Conservation (phyloP, 2,329 filamentous ascomycete genomes). For the Curvularia sp. region DNA sequence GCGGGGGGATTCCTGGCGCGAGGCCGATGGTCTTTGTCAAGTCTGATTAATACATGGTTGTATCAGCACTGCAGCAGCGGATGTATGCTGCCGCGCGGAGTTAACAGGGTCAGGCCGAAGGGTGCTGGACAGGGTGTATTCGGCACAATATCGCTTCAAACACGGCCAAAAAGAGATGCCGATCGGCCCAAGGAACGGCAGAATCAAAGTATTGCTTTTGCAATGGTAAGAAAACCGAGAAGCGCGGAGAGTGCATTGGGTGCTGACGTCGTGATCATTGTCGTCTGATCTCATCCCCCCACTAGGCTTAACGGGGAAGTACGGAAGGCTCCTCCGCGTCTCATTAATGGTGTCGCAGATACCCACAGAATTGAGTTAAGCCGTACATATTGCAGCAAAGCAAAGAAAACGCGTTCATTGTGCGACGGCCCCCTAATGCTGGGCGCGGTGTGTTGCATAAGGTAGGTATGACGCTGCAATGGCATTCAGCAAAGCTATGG, state of each 20-base stretch:
- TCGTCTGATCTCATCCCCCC: conserved; percentile 6
- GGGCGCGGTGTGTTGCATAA: not conserved
- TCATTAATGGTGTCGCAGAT: conserved; percentile 6
- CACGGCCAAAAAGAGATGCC: conserved; percentile 2
- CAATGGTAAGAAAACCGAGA: conserved; percentile 9
- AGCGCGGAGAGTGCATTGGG: not conserved
- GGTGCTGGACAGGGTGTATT: not conserved
- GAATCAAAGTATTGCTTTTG: conserved; percentile 6
- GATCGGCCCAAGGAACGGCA: conserved; percentile 2
- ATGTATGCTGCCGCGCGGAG: not conserved
- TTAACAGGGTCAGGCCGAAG: conserved; percentile 3
- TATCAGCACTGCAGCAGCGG: not conserved
- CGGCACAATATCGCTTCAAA: conserved; percentile 10
- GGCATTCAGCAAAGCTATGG: conserved; percentile 8
- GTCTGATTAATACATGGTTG: not conserved
- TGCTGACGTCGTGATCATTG: conserved; percentile 3
- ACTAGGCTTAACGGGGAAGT: conserved; percentile 4
- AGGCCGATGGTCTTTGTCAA: not conserved
- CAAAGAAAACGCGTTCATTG: conserved; percentile 4
- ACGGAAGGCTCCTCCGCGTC: conserved; percentile 9
- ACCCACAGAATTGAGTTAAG: conserved; percentile 11
- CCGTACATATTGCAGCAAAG: conserved; percentile 5
- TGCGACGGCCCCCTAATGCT: not conserved
- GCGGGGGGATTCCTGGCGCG: not conserved
- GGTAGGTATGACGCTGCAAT: conserved; percentile 8